Conservation (phyloP, 345 rosid species). For the Garcia nutans region DNA sequence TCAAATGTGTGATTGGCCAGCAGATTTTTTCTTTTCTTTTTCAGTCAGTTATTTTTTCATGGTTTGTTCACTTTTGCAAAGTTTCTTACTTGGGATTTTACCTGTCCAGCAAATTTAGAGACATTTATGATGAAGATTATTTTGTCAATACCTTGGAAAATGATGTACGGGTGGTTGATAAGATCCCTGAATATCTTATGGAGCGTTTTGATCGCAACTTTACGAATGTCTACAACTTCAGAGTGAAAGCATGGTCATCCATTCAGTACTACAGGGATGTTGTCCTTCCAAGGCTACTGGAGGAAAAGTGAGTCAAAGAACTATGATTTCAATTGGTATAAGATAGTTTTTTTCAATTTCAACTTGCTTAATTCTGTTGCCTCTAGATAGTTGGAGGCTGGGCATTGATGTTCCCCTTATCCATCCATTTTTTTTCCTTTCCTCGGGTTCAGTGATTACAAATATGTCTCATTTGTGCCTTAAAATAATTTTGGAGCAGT, state of each 20-base stretch:
- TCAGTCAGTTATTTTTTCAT: background rate
- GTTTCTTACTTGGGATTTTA: slow-evolving; percentile 16
- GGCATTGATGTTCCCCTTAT: background rate
- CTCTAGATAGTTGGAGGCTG: background rate
- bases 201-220: slow-evolving; percentile 90
- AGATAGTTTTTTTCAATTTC: background rate
- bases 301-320: slow-evolving; percentile 75
- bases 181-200: slow-evolving; percentile 87
- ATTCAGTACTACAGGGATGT: slow-evolving; percentile 78
- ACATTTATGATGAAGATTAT: slow-evolving; percentile 86
- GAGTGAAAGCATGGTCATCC: slow-evolving; percentile 97
- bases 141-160: slow-evolving; percentile 67
- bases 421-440: background rate
- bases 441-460: too few species aligned
- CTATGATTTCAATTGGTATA: slow-evolving; percentile 11
- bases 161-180: slow-evolving; percentile 79
- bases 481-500: background rate
- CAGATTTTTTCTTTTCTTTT: background rate
- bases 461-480: too few species aligned
- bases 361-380: background rate
- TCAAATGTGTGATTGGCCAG: background rate
- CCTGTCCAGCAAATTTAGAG: slow-evolving; percentile 76
- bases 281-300: slow-evolving; percentile 82
- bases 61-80: background rate
- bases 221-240: slow-evolving; percentile 93